These are phyloP conservation scores for Tephrocybe sp. DNA, from an alignment of 768 basidiomycete species.

Conservation along the genomic window DNA sequence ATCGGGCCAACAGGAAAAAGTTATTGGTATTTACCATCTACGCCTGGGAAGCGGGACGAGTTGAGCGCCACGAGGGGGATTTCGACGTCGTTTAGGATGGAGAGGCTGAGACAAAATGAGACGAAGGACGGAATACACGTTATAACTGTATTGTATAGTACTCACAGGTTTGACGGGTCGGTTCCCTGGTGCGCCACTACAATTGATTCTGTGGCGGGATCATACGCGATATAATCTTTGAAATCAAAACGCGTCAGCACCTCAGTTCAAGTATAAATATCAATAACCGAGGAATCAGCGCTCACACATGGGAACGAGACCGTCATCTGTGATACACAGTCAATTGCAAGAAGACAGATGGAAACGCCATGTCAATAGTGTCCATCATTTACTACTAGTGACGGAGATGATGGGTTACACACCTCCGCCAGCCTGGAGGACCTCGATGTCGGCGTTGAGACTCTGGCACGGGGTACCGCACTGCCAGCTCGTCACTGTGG, in stretches of 20 bases:
- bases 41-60: conserved; percentile 27
- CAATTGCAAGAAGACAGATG: neutral
- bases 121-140: no score
- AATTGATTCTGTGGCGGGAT: conserved; percentile 27
- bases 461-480: conserved; percentile 32
- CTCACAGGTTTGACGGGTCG: conserved; percentile 27
- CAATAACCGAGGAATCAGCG: neutral
- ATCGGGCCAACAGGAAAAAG: neutral
- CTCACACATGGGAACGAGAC: conserved; percentile 13
- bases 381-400: neutral
- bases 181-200: conserved; percentile 43
- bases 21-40: conserved; percentile 16
- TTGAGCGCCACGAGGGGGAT: conserved; percentile 27
- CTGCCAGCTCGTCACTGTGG: conserved; percentile 27
- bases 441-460: conserved; percentile 21
- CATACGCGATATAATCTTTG: conserved; percentile 35
- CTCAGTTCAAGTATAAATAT: neutral
- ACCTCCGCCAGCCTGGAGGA: conserved; percentile 33
- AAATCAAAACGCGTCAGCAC: neutral
- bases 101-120: conserved; percentile 19
- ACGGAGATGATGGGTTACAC: conserved; percentile 7
- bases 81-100: conserved; percentile 33
- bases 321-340: conserved; percentile 2
- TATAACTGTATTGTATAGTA: no score
- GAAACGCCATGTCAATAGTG: neutral